phyloP scores from a whole-genome alignment of 768 basidiomycete genomes.

The Dacryopinax spathularia region DNA sequence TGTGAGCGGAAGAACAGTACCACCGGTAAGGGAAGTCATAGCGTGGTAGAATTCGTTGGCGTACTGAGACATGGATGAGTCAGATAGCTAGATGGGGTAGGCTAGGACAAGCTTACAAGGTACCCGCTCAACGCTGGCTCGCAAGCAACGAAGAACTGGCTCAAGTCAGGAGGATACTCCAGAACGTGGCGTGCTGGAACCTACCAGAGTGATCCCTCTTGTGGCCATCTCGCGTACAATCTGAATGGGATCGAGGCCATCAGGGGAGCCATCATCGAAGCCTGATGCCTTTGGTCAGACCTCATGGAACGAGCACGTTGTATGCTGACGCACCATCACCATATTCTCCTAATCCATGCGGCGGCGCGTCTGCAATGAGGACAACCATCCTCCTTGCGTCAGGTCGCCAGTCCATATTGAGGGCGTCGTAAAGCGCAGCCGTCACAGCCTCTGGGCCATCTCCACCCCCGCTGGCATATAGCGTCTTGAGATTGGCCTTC shows the following conservation, averaged over 20 bases:
- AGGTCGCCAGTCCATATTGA: conserved; percentile 83
- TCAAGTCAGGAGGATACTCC: conserved; percentile 8
- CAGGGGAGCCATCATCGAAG: conserved; percentile 86
- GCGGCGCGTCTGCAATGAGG: conserved; percentile 92
- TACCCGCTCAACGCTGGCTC: conserved; percentile 92
- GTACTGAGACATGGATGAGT: conserved; percentile 34
- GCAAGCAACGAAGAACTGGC: conserved; percentile 95
- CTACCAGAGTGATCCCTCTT: conserved; percentile 76
- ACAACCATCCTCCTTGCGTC: conserved; percentile 90
- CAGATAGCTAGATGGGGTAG: too few species aligned
- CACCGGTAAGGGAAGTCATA: conserved; percentile 82
- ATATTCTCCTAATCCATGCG: conserved; percentile 93
- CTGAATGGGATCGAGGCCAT: conserved; percentile 80
- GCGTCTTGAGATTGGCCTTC: conserved; percentile 61
- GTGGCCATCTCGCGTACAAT: conserved; percentile 80
- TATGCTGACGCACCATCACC: conserved; percentile 59
- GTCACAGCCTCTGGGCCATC: conserved; percentile 97
- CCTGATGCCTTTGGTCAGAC: conserved; percentile 33
- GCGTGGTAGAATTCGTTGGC: conserved; percentile 93
- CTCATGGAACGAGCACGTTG: not conserved
- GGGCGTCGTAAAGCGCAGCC: conserved; percentile 71
- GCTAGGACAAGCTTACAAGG: conserved; percentile 40
- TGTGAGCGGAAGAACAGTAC: conserved; percentile 88
- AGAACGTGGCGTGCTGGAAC: conserved; percentile 18
- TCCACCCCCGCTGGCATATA: conserved; percentile 82